Evolutionary conservation across 2,329 filamentous ascomycete genomes (phyloP).

Genomic region (Ophiocordyceps robertsii): DNA sequence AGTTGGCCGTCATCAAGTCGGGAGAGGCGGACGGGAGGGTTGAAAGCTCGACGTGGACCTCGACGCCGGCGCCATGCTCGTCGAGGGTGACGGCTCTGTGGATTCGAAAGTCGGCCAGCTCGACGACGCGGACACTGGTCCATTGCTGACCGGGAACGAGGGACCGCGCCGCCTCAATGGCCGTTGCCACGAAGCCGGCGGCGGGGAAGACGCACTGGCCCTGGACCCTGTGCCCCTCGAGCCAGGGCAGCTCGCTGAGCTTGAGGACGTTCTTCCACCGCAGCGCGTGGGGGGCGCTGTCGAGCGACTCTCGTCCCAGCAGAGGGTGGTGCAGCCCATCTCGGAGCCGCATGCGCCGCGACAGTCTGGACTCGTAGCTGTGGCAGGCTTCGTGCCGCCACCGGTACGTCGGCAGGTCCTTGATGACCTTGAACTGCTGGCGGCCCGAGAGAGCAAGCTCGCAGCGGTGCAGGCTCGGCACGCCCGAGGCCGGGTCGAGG

Average conservation of each 20-base stretch:
- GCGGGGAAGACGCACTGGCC: slow-evolving; percentile 27
- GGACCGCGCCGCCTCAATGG: slow-evolving; percentile 13
- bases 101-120: slow-evolving; percentile 4
- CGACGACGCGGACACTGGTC: not conserved
- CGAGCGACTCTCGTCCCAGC: not conserved
- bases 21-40: not conserved
- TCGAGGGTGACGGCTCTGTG: slow-evolving; percentile 5
- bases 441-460: not conserved
- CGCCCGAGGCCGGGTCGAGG: not conserved
- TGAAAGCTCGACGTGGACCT: slow-evolving; percentile 4
- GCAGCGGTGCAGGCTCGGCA: not conserved
- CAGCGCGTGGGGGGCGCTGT: not conserved
- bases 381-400: not conserved
- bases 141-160: not conserved
- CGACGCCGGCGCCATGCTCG: slow-evolving; percentile 4
- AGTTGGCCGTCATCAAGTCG: not conserved
- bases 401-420: slow-evolving; percentile 1
- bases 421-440: not conserved
- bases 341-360: not conserved
- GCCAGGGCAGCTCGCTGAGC: slow-evolving; percentile 17
- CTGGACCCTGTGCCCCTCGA: slow-evolving; percentile 27
- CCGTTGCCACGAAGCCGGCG: slow-evolving; percentile 17
- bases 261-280: slow-evolving; percentile 8
- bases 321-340: not conserved
- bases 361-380: slow-evolving; percentile 1